phyloP scores from a whole-genome alignment of 148 eudicot species.

The Heliamphora exappendiculata region DNA sequence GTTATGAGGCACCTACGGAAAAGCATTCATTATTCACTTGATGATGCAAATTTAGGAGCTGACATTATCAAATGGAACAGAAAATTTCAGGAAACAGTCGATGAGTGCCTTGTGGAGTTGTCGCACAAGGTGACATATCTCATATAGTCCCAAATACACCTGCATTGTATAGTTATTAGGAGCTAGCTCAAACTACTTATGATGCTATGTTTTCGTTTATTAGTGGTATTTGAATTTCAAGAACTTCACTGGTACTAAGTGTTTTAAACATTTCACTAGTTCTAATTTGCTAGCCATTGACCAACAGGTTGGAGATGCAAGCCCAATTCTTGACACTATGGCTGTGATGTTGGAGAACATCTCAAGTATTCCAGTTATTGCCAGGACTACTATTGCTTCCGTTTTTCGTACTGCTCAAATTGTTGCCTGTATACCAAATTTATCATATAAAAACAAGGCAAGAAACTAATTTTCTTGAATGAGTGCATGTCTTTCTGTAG shows the following conservation, averaged over 20 bases:
- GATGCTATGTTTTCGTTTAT: background rate
- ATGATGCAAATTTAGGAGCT: constrained; percentile 63
- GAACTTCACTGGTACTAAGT: background rate
- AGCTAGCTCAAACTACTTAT: background rate
- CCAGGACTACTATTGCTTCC: constrained; percentile 75
- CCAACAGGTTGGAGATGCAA: constrained; percentile 94
- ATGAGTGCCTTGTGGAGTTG: constrained; percentile 73
- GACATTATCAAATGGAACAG: constrained; percentile 60
- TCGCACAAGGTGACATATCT: constrained; percentile 45
- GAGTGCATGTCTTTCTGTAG: background rate
- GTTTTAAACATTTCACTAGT: too few species aligned
- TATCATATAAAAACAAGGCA: constrained; percentile 75
- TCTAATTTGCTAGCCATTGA: background rate
- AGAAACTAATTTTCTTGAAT: constrained; percentile 10
- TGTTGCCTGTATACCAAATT: constrained; percentile 75
- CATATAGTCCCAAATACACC: background rate
- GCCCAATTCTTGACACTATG: constrained; percentile 89
- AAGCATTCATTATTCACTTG: constrained; percentile 77
- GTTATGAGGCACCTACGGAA: constrained; percentile 86
- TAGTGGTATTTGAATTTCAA: background rate
- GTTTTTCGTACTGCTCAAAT: constrained; percentile 93
- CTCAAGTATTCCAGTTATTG: constrained; percentile 59
- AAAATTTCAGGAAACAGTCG: constrained; percentile 61
- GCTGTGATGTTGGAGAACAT: constrained; percentile 86
- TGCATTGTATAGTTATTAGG: background rate